Evolutionary conservation across 2,329 filamentous ascomycete species (phyloP).

Genomic region (Aspergillus floridensis): DNA sequence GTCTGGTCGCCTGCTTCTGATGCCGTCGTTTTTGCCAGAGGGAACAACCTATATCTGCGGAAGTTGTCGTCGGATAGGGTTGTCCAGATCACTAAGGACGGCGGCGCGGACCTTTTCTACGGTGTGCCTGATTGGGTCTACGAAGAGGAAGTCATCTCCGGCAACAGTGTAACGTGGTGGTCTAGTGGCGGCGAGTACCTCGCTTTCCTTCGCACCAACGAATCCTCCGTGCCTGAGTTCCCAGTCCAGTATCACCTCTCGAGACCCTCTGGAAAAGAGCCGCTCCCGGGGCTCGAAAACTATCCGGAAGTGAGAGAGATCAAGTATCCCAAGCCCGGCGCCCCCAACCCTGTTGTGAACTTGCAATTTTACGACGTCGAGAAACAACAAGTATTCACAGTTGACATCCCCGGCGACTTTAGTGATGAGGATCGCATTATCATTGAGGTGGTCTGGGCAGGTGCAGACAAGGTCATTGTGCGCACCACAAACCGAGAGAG

Average conservation of each 20-base stretch:
- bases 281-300: constrained; percentile 70
- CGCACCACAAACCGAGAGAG: constrained; percentile 94
- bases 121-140: constrained; percentile 98
- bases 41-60: constrained; percentile 88
- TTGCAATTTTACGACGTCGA: constrained; percentile 84
- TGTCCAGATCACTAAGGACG: constrained; percentile 77
- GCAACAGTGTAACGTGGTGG: constrained; percentile 91
- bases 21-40: constrained; percentile 80
- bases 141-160: constrained; percentile 77
- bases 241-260: constrained; percentile 92
- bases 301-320: constrained; percentile 90
- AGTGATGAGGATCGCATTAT: constrained; percentile 79
- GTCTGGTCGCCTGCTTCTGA: constrained; percentile 86
- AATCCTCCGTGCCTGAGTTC: constrained; percentile 85
- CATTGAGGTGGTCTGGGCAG: constrained; percentile 90
- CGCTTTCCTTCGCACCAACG: constrained; percentile 90
- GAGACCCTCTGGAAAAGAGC: constrained; percentile 71
- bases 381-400: constrained; percentile 73
- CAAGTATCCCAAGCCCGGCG: constrained; percentile 96
- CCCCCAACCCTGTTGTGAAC: constrained; percentile 86
- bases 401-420: constrained; percentile 76
- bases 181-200: constrained; percentile 83
- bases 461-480: constrained; percentile 73
- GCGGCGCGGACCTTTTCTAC: constrained; percentile 86
- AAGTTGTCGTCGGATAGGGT: constrained; percentile 60